Evolutionary conservation across 2,329 filamentous ascomycete genomes (phyloP).

Genomic region (Diaporthe citri): DNA sequence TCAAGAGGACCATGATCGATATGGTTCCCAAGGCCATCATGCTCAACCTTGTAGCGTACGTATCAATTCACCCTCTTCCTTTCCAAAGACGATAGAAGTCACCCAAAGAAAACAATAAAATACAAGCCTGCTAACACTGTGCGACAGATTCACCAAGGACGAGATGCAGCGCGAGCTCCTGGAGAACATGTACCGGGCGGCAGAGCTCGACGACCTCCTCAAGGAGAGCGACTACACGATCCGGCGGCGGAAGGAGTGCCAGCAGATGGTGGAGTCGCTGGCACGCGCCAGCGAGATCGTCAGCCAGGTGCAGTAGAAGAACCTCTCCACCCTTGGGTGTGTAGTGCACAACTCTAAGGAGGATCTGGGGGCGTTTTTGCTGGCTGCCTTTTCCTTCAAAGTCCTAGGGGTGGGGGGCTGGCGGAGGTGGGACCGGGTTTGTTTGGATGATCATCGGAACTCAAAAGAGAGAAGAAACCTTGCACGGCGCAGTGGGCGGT

Average conservation of each 20-base stretch:
- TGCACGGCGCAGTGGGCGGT: slow-evolving; percentile 27
- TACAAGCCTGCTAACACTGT: slow-evolving; percentile 41
- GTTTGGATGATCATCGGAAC: slow-evolving; percentile 23
- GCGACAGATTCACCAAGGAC: slow-evolving; percentile 86
- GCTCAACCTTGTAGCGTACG: slow-evolving; percentile 94
- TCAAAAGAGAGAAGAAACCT: slow-evolving; percentile 8
- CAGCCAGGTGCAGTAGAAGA: slow-evolving; percentile 75
- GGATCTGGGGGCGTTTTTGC: neutral
- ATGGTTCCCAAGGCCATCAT: slow-evolving; percentile 99
- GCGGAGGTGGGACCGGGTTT: neutral
- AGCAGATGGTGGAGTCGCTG: slow-evolving; percentile 98
- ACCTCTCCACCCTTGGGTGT: neutral
- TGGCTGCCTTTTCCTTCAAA: neutral
- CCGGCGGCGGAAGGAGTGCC: slow-evolving; percentile 95
- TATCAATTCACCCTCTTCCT: slow-evolving; percentile 45
- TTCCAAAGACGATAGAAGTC: too few relatives aligned
- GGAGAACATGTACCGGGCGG: slow-evolving; percentile 95
- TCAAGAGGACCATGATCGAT: slow-evolving; percentile 98
- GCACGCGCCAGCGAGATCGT: slow-evolving; percentile 95
- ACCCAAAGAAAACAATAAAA: neutral
- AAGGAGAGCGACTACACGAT: slow-evolving; percentile 99
- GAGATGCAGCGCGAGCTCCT: slow-evolving; percentile 98
- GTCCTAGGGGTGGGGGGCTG: neutral
- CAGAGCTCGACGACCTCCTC: slow-evolving; percentile 91
- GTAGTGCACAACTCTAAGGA: neutral